Evolutionary conservation across 2,329 filamentous ascomycete species (phyloP), one percentile per base, ranked within the genome.

Genomic region (Colletotrichum sp.): DNA sequence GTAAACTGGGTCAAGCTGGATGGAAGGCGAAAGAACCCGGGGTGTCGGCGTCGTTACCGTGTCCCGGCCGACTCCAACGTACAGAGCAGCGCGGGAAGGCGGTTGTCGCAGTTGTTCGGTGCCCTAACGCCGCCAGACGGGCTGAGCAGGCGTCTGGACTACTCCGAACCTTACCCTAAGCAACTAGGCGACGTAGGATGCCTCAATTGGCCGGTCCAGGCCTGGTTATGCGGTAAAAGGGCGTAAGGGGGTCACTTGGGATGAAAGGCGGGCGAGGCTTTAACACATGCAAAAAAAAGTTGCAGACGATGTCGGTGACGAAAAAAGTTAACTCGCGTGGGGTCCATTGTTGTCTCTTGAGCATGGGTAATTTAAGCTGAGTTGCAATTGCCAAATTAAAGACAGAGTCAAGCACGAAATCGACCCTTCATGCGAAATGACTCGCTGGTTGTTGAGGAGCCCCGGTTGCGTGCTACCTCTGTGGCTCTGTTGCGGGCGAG

Each of bases 21-120:
- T 69, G 55, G 74, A 76, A 76, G 74, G 70, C 71, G 58, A 74
- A 69, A 66, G 74, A 76, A 76, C 32, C 70, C 65, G 65, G 48
- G 30, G 48, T 65, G 60, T 64, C 61, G 61, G 61, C 32, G 61
- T 38, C 32, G 32, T 66, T 72, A 34, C 55, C 65, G 52, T 68
- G 66, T 34, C 24, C 18, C 52, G 30, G 66, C 73, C 65, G 67
- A 36, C 70, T 36, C 24, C 61, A 24, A 21, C 24, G 43, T 12
- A 30, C 18, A 69, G 58, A 67, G 48, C 28, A 58, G 38, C 60
- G 43, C 43, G 72, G 55, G 60, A 67, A 30, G 73, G 66, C 61
- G 64, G 70, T 74, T 74, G 57, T 61, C 57, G 57, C 28, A 65
- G 60, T 43, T 68, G 24, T 58, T 64, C 12, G 61, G 32, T 57